These are phyloP conservation scores for Breviolum minutum DNA, from an alignment of 73 alveolate genomes.

Conservation along the genomic window DNA sequence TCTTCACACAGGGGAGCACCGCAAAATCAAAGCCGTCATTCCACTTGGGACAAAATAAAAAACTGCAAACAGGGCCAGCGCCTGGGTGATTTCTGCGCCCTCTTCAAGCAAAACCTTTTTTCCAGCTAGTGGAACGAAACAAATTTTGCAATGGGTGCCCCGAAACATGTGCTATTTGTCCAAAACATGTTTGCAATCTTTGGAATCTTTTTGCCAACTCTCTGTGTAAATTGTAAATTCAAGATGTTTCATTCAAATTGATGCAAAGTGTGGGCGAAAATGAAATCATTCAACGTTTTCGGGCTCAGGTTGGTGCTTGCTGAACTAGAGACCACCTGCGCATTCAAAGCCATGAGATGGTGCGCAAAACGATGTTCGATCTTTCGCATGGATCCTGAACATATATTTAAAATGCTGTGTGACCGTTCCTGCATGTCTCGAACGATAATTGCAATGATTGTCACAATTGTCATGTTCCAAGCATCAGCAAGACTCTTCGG, in stretches of 20 bases:
- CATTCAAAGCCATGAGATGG: background rate
- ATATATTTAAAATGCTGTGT: too few relatives aligned
- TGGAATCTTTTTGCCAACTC: background rate
- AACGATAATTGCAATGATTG: background rate
- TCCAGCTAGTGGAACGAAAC: too few relatives aligned
- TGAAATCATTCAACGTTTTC: background rate
- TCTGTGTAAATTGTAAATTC: background rate
- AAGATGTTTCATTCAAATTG: background rate
- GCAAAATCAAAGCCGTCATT: background rate
- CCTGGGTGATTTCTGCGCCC: conserved; percentile 57
- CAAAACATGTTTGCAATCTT: background rate
- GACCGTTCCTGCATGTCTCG: background rate
- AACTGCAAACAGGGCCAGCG: background rate
- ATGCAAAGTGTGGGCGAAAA: background rate
- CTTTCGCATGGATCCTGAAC: background rate
- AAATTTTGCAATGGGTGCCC: too few relatives aligned
- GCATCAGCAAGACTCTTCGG: background rate
- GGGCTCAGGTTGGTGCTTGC: conserved; percentile 25
- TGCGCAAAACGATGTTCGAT: too few relatives aligned
- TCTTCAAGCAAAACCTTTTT: conserved; percentile 33
- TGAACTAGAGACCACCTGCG: conserved; percentile 61
- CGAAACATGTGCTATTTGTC: background rate
- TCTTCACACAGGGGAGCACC: background rate
- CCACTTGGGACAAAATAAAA: background rate
- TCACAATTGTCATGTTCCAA: background rate